Conservation (phyloP, 768 basidiomycete species). For the Xerocomellus chrysenteron region DNA sequence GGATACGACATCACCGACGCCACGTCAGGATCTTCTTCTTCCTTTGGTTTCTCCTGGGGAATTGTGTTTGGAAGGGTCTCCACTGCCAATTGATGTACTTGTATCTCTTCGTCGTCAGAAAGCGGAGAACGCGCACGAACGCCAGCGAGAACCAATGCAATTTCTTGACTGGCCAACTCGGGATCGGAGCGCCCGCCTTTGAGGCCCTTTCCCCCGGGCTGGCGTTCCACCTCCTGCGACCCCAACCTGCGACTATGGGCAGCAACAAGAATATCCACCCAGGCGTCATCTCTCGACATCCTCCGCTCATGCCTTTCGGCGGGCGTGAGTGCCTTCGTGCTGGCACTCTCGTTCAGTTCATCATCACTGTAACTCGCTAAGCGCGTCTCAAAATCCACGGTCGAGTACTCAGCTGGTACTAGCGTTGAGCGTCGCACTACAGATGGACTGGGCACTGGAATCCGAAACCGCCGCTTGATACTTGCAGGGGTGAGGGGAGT, state of each 20-base stretch:
- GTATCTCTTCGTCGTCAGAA: slow-evolving; percentile 43
- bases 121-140: slow-evolving; percentile 38
- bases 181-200: slow-evolving; percentile 54
- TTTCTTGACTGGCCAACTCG: slow-evolving; percentile 70
- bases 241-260: slow-evolving; percentile 50
- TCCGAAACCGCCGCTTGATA: slow-evolving; percentile 55
- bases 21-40: slow-evolving; percentile 44
- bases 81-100: slow-evolving; percentile 19
- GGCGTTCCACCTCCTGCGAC: slow-evolving; percentile 51
- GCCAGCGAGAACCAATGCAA: slow-evolving; percentile 67
- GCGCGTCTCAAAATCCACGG: slow-evolving; percentile 81
- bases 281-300: slow-evolving; percentile 66
- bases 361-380: slow-evolving; percentile 62
- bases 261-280: slow-evolving; percentile 85
- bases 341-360: slow-evolving; percentile 42
- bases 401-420: slow-evolving; percentile 74
- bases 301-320: slow-evolving; percentile 41
- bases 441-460: slow-evolving; percentile 58
- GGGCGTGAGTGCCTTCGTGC: slow-evolving; percentile 40
- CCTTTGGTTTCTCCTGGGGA: slow-evolving; percentile 40
- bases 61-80: slow-evolving; percentile 7
- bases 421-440: slow-evolving; percentile 47
- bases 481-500: slow-evolving; percentile 25
- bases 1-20: slow-evolving; percentile 38
- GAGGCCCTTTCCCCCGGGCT: slow-evolving; percentile 28